Evolutionary conservation across 345 rosid genomes (phyloP).

Genomic region (Eucalyptus urophylla): DNA sequence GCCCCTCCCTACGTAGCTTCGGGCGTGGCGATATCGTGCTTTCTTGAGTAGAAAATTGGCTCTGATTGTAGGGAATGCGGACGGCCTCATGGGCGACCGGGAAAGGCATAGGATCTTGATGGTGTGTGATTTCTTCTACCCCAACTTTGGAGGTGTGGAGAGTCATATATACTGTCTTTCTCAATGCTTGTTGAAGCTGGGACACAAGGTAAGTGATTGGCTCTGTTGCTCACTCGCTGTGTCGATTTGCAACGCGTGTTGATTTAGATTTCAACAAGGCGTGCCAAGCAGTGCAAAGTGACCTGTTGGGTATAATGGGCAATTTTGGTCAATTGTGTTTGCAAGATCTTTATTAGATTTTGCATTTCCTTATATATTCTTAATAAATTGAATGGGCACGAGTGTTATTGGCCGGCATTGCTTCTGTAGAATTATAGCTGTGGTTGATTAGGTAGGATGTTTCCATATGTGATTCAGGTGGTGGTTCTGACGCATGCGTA

Average conservation of each 20-base stretch:
- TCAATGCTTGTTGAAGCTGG: constrained; percentile 82
- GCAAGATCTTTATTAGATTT: background rate
- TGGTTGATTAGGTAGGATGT: background rate
- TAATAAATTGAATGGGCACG: background rate
- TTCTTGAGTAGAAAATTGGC: background rate
- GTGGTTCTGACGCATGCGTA: constrained; percentile 96
- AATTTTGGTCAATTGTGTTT: background rate
- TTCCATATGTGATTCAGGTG: constrained; percentile 35
- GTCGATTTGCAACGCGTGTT: background rate
- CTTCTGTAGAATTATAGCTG: background rate
- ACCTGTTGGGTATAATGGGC: background rate
- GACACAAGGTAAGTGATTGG: constrained; percentile 62
- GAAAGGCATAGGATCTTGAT: constrained; percentile 60
- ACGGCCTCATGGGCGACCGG: constrained; percentile 24
- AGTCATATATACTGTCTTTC: constrained; percentile 87
- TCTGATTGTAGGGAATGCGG: constrained; percentile 13
- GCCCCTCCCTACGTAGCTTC: background rate
- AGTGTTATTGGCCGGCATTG: background rate
- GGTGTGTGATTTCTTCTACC: constrained; percentile 97
- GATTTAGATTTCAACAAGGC: background rate
- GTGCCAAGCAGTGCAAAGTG: background rate
- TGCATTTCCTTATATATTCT: background rate
- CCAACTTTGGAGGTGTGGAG: constrained; percentile 96
- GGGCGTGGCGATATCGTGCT: background rate
- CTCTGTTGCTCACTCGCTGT: background rate